Conservation (phyloP, 1,284 basidiomycete species). For the Agroathelia rolfsii region DNA sequence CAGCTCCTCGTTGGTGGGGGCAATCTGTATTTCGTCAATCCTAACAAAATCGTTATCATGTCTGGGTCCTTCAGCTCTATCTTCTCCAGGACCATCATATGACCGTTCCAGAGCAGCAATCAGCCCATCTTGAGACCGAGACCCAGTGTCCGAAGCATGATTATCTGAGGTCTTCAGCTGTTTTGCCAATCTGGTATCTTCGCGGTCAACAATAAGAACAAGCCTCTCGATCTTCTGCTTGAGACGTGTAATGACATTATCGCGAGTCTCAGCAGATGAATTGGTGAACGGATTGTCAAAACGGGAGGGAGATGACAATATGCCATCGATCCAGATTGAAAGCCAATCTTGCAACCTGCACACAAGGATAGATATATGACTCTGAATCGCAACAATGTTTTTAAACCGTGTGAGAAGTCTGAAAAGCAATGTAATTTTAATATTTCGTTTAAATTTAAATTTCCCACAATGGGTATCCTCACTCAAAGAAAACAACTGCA, state of each 20-base stretch:
- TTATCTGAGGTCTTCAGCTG: conserved; percentile 1
- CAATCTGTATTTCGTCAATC: conserved; percentile 47
- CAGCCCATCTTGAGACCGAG: conserved; percentile 20
- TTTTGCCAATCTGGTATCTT: conserved; percentile 22
- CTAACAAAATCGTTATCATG: conserved; percentile 57
- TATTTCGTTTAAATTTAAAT: conserved; percentile 17
- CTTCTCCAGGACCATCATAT: conserved; percentile 48
- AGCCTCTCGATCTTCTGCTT: conserved; percentile 32
- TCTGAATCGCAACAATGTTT: conserved; percentile 36
- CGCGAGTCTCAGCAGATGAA: conserved; percentile 17
- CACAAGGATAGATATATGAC: conserved; percentile 32
- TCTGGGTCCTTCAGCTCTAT: conserved; percentile 39
- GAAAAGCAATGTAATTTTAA: no score
- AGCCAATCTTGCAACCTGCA: conserved; percentile 34
- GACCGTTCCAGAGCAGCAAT: conserved; percentile 27
- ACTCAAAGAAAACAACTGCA: conserved; percentile 44
- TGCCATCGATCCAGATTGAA: conserved; percentile 32
- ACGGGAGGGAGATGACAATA: conserved; percentile 25
- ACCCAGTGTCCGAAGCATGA: conserved; percentile 7
- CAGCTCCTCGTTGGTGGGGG: conserved; percentile 57
- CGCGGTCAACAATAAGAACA: conserved; percentile 34
- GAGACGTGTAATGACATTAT: conserved; percentile 29
- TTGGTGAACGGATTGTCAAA: conserved; percentile 25
- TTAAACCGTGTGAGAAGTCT: conserved; percentile 57
- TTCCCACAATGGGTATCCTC: no score